A percentile compares a stretch with the other conserved stretches of the same genome.
These are phyloP conservation scores for Trametes sanguinea DNA, from an alignment of 768 basidiomycete genomes.

Conservation along the genomic window DNA sequence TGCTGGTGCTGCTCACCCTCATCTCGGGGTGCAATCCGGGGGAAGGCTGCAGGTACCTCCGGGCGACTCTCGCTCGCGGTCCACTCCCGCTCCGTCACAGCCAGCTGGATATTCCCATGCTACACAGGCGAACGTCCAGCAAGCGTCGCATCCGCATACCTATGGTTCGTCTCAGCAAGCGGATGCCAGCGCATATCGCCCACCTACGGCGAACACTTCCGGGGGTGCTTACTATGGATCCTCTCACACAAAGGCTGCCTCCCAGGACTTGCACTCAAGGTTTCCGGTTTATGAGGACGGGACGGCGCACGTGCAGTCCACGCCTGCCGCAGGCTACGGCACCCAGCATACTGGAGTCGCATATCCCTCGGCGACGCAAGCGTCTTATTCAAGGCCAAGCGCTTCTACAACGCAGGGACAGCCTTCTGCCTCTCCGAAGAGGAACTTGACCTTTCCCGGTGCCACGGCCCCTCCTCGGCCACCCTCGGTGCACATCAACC, in stretches of 20 bases:
- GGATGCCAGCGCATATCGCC: not conserved
- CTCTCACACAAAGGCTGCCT: not conserved
- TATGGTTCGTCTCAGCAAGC: not conserved
- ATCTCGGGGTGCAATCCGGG: not conserved
- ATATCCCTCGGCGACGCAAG: not conserved
- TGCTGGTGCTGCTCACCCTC: not conserved
- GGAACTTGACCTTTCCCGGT: conserved; percentile 18
- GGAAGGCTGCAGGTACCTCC: conserved; percentile 3
- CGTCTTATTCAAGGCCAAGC: not conserved
- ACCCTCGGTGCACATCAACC: conserved; percentile 3
- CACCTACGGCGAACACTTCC: not conserved
- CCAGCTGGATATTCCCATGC: not conserved
- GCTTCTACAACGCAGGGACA: not conserved
- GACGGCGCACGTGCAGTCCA: not conserved
- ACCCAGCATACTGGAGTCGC: conserved; percentile 1
- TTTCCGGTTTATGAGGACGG: conserved; percentile 14
- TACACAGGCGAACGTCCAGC: not conserved
- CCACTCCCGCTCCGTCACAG: conserved; percentile 9
- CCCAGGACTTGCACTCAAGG: conserved; percentile 3
- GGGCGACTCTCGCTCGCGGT: conserved; percentile 8
- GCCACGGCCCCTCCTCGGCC: conserved; percentile 11
- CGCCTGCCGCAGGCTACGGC: not conserved
- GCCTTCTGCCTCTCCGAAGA: conserved; percentile 15
- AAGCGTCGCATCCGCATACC: not conserved
- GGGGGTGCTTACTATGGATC: not conserved